Evolutionary conservation across 2,329 filamentous ascomycete species (phyloP).

Genomic region (Microsporum canis): DNA sequence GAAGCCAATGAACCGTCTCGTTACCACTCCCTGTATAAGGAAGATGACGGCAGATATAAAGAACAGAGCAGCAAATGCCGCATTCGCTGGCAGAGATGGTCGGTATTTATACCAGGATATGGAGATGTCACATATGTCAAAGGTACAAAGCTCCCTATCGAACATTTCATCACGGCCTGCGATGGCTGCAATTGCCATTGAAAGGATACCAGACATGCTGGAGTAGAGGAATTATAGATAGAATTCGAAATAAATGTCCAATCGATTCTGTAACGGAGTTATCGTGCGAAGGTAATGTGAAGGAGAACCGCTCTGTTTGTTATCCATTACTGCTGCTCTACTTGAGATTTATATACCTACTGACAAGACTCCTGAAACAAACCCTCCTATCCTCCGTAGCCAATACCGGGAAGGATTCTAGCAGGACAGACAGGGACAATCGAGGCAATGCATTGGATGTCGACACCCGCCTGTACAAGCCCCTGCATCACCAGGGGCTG

Average conservation of each 20-base stretch:
- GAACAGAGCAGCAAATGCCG: constrained; percentile 9
- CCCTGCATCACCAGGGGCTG: too few species aligned
- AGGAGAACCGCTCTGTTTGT: not conserved
- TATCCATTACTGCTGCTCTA: not conserved
- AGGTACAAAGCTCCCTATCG: constrained; percentile 10
- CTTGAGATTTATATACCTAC: not conserved
- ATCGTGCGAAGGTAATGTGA: not conserved
- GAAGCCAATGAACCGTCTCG: constrained; percentile 11
- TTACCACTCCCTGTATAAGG: constrained; percentile 8
- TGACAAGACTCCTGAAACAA: not conserved
- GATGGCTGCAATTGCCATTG: not conserved
- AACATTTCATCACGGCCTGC: not conserved
- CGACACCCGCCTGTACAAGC: too few species aligned
- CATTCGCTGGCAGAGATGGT: constrained; percentile 11
- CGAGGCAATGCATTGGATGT: not conserved
- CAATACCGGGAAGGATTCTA: not conserved
- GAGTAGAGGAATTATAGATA: not conserved
- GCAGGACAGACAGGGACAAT: not conserved
- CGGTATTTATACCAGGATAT: constrained; percentile 12
- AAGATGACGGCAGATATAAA: constrained; percentile 7
- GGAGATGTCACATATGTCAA: constrained; percentile 12
- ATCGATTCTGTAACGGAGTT: not conserved
- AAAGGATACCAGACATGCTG: not conserved
- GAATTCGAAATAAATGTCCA: not conserved
- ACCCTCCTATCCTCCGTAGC: not conserved